Evolutionary conservation across 495 filamentous ascomycete genomes (phyloP).

Genomic region (Hyaloscypha bicolor): DNA sequence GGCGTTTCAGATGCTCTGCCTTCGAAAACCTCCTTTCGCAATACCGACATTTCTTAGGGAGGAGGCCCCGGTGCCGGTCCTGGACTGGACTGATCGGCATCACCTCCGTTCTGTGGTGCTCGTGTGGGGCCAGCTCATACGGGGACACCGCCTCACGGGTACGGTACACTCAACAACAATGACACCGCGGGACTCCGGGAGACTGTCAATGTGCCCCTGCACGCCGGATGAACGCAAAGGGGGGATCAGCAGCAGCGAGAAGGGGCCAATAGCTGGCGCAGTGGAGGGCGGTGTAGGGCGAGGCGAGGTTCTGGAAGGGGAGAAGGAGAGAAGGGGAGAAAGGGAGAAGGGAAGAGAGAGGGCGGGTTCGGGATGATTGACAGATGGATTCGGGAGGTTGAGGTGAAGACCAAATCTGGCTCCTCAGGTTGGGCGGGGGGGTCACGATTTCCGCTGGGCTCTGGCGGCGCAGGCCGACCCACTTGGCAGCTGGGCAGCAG

Average conservation of each 20-base stretch:
- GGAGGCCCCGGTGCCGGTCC: slow-evolving; percentile 26
- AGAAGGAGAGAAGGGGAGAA: no score
- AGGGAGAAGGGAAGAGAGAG: no score
- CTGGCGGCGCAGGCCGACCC: not conserved
- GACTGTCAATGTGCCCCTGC: not conserved
- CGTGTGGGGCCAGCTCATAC: slow-evolving; percentile 20
- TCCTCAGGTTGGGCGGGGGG: not conserved
- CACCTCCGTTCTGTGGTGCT: not conserved
- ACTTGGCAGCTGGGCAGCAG: slow-evolving; percentile 1
- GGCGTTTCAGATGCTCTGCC: slow-evolving; percentile 57
- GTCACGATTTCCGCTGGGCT: not conserved
- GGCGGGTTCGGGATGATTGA: not conserved
- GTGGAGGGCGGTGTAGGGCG: not conserved
- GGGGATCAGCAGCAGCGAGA: no score
- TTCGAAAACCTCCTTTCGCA: slow-evolving; percentile 57
- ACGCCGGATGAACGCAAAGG: not conserved
- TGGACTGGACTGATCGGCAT: slow-evolving; percentile 17
- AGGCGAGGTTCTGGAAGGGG: not conserved
- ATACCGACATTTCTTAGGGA: slow-evolving; percentile 52
- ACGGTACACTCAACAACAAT: not conserved
- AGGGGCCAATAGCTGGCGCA: not conserved
- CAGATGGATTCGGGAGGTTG: not conserved
- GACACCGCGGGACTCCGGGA: not conserved
- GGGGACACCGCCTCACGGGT: not conserved
- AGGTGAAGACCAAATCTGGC: not conserved